Percentiles rank a stretch among this genome's conserved stretches.
phyloP scores from a whole-genome alignment of 1,139 yeast genomes.

The Yamadazyma spencermartinsiae region DNA sequence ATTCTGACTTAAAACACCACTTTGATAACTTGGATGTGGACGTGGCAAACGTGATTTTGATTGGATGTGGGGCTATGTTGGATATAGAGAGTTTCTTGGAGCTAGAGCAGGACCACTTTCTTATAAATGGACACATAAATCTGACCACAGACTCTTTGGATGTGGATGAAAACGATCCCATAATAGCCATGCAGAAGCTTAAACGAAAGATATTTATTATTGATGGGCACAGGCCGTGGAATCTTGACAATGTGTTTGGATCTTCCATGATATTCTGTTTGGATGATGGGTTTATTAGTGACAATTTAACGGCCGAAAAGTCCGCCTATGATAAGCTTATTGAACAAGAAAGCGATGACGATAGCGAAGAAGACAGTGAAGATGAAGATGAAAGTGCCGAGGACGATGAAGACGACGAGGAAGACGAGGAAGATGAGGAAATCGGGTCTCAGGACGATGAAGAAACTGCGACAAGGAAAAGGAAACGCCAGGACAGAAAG shows the following conservation, averaged over 20 bases:
- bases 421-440: slow-evolving; percentile 24
- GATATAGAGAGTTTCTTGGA: slow-evolving; percentile 81
- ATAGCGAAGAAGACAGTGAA: slow-evolving; percentile 22
- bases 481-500: slow-evolving; percentile 30
- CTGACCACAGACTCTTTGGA: slow-evolving; percentile 8
- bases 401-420: slow-evolving; percentile 24
- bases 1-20: slow-evolving; percentile 68
- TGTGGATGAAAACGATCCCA: slow-evolving; percentile 8
- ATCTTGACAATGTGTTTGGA: slow-evolving; percentile 87
- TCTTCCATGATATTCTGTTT: slow-evolving; percentile 78
- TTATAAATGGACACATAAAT: slow-evolving; percentile 12
- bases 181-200: slow-evolving; percentile 12
- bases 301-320: slow-evolving; percentile 51
- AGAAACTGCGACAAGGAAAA: slow-evolving; percentile 30
- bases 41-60: slow-evolving; percentile 71
- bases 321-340: slow-evolving; percentile 54
- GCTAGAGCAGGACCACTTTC: slow-evolving; percentile 52
- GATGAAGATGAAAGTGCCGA: slow-evolving; percentile 21
- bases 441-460: slow-evolving; percentile 35
- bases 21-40: slow-evolving; percentile 68
- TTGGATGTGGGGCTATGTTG: slow-evolving; percentile 96
- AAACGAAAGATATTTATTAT: slow-evolving; percentile 62
- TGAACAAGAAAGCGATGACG: slow-evolving; percentile 30
- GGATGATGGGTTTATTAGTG: slow-evolving; percentile 80
- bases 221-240: slow-evolving; percentile 97